Evolutionary conservation across 2,329 filamentous ascomycete species (phyloP).

Genomic region (Emmonsiellopsis sp.): DNA sequence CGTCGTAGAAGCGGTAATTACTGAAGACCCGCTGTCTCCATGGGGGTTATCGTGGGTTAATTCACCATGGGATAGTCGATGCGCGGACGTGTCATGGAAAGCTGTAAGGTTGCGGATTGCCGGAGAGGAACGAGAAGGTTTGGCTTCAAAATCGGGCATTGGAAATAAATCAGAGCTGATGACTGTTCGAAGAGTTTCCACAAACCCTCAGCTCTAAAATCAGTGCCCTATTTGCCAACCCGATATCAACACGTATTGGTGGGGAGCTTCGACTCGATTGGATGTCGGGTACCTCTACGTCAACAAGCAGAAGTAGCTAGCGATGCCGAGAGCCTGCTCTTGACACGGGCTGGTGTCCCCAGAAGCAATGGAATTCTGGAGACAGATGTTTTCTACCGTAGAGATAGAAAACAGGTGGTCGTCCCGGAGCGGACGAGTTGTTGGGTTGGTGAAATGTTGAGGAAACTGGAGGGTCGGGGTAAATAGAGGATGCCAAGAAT

Average conservation of each 20-base stretch:
- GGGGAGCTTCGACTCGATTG: not conserved
- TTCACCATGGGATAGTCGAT: not conserved
- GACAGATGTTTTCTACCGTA: not conserved
- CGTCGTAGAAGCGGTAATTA: not conserved
- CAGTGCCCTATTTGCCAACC: slow-evolving; percentile 2
- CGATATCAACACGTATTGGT: slow-evolving; percentile 4
- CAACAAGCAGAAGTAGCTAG: not conserved
- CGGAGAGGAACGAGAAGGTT: not conserved
- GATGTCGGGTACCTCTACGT: not conserved
- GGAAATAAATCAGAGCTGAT: not conserved
- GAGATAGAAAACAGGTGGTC: not conserved
- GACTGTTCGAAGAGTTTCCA: not conserved
- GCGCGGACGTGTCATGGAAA: not conserved
- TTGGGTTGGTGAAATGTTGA: not conserved
- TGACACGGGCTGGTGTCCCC: not conserved
- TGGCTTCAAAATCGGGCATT: slow-evolving; percentile 1
- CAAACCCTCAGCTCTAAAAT: not conserved
- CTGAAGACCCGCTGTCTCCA: not conserved
- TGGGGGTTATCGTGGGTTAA: not conserved
- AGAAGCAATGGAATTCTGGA: not conserved
- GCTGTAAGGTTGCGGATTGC: not conserved
- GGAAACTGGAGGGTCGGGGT: not conserved
- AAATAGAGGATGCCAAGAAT: not conserved
- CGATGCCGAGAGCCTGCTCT: not conserved
- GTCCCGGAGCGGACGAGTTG: not conserved